These are phyloP conservation scores for Phialemonium atrogriseum DNA, from an alignment of 2,329 filamentous ascomycete species.

Conservation along the genomic window DNA sequence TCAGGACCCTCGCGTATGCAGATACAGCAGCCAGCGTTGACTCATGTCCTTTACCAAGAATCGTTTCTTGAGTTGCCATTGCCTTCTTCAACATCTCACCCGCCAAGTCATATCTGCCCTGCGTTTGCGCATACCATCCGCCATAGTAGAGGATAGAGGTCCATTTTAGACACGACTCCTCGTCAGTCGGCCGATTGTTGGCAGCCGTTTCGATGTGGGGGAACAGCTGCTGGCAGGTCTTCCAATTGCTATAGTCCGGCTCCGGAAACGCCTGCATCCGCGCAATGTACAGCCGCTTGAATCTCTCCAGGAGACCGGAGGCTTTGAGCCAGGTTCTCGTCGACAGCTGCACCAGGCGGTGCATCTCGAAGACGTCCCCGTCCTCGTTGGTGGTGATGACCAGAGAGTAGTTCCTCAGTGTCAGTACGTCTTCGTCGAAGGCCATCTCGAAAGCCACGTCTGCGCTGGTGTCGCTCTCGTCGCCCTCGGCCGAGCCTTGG, in stretches of 20 bases:
- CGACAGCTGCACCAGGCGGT: constrained; percentile 30
- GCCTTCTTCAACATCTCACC: constrained; percentile 8
- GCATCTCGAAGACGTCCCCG: constrained; percentile 28
- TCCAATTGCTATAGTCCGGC: constrained; percentile 21
- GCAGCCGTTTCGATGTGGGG: constrained; percentile 16
- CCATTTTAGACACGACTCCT: constrained; percentile 7
- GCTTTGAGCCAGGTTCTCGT: constrained; percentile 23
- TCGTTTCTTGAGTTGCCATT: too few relatives aligned
- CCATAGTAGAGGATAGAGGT: constrained; percentile 15
- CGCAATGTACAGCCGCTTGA: constrained; percentile 19
- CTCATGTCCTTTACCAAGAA: too few relatives aligned
- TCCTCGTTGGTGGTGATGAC: constrained; percentile 19
- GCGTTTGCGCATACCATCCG: constrained; percentile 12
- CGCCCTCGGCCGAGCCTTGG: neutral
- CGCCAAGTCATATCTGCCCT: constrained; percentile 10
- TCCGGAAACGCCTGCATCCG: constrained; percentile 19
- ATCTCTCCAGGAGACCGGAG: constrained; percentile 16
- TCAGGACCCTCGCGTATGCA: too few relatives aligned
- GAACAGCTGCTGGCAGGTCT: constrained; percentile 20
- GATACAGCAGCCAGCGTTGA: too few relatives aligned
- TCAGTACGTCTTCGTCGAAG: constrained; percentile 23
- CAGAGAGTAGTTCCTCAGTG: constrained; percentile 26
- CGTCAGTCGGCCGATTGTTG: constrained; percentile 6
- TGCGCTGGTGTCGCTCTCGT: neutral
- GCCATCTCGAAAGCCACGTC: constrained; percentile 5